Percentiles rank a stretch among this genome's conserved stretches.
These are phyloP conservation scores for Cardamine chenopodiifolia DNA, from an alignment of 345 rosid genomes.

Conservation along the genomic window DNA sequence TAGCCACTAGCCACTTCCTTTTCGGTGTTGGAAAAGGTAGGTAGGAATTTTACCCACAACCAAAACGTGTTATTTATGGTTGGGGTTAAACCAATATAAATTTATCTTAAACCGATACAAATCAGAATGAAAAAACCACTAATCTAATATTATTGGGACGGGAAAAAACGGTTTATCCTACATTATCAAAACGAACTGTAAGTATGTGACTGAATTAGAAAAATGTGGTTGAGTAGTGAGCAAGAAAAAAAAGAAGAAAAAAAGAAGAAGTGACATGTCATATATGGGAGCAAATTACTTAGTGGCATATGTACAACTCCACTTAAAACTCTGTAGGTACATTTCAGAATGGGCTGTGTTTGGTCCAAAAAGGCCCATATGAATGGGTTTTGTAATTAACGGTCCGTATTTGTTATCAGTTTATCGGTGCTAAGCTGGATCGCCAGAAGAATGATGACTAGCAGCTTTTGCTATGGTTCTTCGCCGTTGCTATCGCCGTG, in stretches of 20 bases:
- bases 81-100: background rate
- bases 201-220: too few species aligned
- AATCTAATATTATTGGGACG: too few species aligned
- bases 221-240: too few species aligned
- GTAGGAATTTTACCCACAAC: background rate
- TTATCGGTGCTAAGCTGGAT: slow-evolving; percentile 21
- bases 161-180: too few species aligned
- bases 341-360: background rate
- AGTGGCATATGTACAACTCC: slow-evolving; percentile 10
- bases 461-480: slow-evolving; percentile 59
- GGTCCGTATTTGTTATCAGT: background rate
- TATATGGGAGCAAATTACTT: background rate
- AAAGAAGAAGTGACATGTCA: background rate
- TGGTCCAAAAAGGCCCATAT: background rate
- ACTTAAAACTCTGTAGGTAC: background rate
- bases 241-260: background rate
- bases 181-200: background rate
- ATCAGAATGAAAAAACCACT: background rate
- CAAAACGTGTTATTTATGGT: background rate
- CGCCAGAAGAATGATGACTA: slow-evolving; percentile 9
- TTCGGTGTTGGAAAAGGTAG: slow-evolving; percentile 6
- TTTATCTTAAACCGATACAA: background rate
- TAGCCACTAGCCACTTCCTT: slow-evolving; percentile 20
- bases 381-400: slow-evolving; percentile 4
- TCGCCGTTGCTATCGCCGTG: slow-evolving; percentile 55